Evolutionary conservation across 2,329 filamentous ascomycete species (phyloP).

Genomic region (Verticillium alfalfae): DNA sequence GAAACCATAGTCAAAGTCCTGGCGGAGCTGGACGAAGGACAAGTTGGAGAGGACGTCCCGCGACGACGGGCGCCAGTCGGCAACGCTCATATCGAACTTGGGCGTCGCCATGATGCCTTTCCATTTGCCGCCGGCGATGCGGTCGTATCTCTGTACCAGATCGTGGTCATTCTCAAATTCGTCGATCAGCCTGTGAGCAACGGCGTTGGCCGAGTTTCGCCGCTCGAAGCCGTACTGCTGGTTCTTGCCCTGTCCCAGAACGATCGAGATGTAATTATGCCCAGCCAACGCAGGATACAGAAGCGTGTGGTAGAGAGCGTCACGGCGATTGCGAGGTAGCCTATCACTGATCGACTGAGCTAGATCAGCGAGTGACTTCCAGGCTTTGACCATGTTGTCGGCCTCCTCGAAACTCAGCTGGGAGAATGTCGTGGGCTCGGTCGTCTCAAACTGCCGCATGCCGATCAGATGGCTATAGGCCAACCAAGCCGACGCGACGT

Average conservation of each 20-base stretch:
- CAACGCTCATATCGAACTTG: constrained; percentile 27
- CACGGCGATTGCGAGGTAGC: constrained; percentile 32
- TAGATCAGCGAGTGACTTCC: constrained; percentile 39
- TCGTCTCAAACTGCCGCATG: constrained; percentile 56
- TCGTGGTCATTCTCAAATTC: constrained; percentile 37
- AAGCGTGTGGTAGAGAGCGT: constrained; percentile 55
- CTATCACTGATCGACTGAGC: constrained; percentile 39
- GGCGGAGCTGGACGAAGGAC: constrained; percentile 38
- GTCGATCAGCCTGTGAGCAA: constrained; percentile 32
- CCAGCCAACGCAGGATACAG: constrained; percentile 56
- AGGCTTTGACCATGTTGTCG: constrained; percentile 49
- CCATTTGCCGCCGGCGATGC: constrained; percentile 41
- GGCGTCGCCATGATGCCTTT: constrained; percentile 48
- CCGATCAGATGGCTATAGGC: constrained; percentile 40
- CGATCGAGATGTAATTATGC: constrained; percentile 47
- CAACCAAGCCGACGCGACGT: constrained; percentile 45
- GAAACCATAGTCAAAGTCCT: constrained; percentile 10
- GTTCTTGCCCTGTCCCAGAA: constrained; percentile 44
- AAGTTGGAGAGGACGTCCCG: constrained; percentile 44
- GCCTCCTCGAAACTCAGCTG: constrained; percentile 61
- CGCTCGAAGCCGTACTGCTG: constrained; percentile 45
- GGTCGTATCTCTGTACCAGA: constrained; percentile 38
- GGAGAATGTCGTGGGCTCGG: constrained; percentile 54
- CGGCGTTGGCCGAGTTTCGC: constrained; percentile 46
- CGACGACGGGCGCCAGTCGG: constrained; percentile 22